A percentile compares a stretch with the other conserved stretches of the same genome.
These are phyloP conservation scores for Dispira parvispora DNA, from an alignment of 192 early-diverging fungal genomes.

Conservation along the genomic window DNA sequence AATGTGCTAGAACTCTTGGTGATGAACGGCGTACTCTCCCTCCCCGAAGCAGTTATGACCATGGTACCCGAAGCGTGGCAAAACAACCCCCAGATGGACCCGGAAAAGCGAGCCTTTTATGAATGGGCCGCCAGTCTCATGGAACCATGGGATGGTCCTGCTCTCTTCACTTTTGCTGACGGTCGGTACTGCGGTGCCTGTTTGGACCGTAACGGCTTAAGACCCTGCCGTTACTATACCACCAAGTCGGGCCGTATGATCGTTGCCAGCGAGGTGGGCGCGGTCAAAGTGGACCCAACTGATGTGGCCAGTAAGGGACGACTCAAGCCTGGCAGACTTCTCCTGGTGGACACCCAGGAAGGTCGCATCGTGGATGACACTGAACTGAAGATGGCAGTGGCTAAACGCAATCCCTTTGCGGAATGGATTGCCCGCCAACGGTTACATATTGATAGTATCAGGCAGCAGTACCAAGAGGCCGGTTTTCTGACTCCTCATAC, in stretches of 20 bases:
- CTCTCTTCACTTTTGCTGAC: slow-evolving; percentile 93
- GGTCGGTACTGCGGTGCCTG: slow-evolving; percentile 95
- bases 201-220: slow-evolving; percentile 93
- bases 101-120: slow-evolving; percentile 82
- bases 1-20: slow-evolving; percentile 92
- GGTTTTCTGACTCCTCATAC: slow-evolving; percentile 21
- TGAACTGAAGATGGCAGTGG: slow-evolving; percentile 67
- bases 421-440: slow-evolving; percentile 76
- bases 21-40: slow-evolving; percentile 70
- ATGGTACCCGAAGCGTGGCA: slow-evolving; percentile 99
- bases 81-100: slow-evolving; percentile 65
- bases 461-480: slow-evolving; percentile 13
- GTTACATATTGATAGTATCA: slow-evolving; percentile 49
- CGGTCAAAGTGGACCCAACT: slow-evolving; percentile 64
- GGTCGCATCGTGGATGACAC: slow-evolving; percentile 82
- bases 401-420: slow-evolving; percentile 51
- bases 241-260: slow-evolving; percentile 89
- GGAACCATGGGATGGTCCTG: slow-evolving; percentile 98
- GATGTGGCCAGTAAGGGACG: slow-evolving; percentile 77
- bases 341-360: slow-evolving; percentile 85
- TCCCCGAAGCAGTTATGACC: slow-evolving; percentile 96
- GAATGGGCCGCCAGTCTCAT: slow-evolving; percentile 94
- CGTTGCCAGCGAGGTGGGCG: slow-evolving; percentile 93
- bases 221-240: slow-evolving; percentile 96
- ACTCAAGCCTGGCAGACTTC: slow-evolving; percentile 90